These are phyloP conservation scores for Hypocreales sp. DNA, from an alignment of 2,329 filamentous ascomycete genomes.

Conservation along the genomic window DNA sequence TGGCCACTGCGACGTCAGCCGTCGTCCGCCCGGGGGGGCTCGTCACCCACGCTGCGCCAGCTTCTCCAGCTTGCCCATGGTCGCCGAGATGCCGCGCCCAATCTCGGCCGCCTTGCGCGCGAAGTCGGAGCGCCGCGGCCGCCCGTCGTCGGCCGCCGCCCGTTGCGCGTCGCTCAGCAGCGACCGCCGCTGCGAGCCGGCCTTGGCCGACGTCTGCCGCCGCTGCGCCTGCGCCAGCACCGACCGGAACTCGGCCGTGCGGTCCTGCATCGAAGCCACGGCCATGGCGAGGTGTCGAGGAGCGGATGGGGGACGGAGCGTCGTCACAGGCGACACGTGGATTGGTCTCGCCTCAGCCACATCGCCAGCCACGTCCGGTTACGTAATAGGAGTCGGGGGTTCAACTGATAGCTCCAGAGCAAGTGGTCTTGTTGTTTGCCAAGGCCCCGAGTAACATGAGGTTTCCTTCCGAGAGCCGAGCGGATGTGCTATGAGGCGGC, in stretches of 20 bases:
- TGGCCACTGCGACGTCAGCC: conserved; percentile 47
- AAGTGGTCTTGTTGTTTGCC: too few relatives aligned
- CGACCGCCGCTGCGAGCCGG: conserved; percentile 64
- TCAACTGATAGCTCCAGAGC: too few relatives aligned
- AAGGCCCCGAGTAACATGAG: too few relatives aligned
- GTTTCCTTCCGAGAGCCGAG: too few relatives aligned
- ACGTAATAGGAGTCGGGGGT: too few relatives aligned
- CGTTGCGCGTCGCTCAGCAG: conserved; percentile 63
- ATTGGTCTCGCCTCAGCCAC: too few relatives aligned
- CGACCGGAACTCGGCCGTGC: conserved; percentile 86
- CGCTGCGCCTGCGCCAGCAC: conserved; percentile 79
- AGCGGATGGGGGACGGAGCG: too few relatives aligned
- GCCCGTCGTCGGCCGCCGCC: conserved; percentile 37
- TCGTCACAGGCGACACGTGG: too few relatives aligned
- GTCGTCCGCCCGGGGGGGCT: background rate
- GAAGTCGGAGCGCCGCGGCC: conserved; percentile 69
- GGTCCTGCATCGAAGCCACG: conserved; percentile 77
- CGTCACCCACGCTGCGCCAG: conserved; percentile 56
- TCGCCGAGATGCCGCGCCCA: conserved; percentile 76
- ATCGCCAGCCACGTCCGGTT: too few relatives aligned
- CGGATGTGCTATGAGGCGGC: too few relatives aligned
- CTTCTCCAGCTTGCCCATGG: conserved; percentile 90
- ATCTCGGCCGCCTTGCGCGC: conserved; percentile 84
- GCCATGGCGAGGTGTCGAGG: conserved; percentile 31
- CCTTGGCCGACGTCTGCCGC: conserved; percentile 60